Percentiles rank a stretch among this genome's conserved stretches.
phyloP scores from a whole-genome alignment of 106 monocot species.

The Acorus calamus region DNA sequence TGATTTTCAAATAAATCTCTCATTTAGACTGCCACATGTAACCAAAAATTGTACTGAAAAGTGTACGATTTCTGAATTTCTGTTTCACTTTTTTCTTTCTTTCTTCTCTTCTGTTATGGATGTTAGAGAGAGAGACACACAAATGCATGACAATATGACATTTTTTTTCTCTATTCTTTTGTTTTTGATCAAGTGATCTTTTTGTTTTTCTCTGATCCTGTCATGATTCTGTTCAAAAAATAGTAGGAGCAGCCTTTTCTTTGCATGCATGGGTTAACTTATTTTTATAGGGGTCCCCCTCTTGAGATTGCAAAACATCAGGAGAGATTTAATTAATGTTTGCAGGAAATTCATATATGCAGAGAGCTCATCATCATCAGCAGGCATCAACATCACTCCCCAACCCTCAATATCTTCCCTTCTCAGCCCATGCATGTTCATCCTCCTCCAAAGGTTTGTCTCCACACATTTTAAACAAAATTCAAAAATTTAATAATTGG shows the following conservation, averaged over 20 bases:
- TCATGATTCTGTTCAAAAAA: too few species aligned
- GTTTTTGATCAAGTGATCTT: too few species aligned
- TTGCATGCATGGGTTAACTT: too few species aligned
- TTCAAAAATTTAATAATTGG: too few species aligned
- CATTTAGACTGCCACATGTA: slow-evolving; percentile 32
- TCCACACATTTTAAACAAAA: too few species aligned
- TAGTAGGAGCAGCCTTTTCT: too few species aligned
- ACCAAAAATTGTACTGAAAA: slow-evolving; percentile 20
- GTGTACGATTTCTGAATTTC: slow-evolving; percentile 10
- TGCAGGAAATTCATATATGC: slow-evolving; percentile 60
- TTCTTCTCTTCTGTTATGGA: neutral
- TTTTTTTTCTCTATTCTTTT: too few species aligned
- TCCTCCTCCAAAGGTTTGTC: slow-evolving; percentile 48
- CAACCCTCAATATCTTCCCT: slow-evolving; percentile 69
- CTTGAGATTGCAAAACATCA: slow-evolving; percentile 9
- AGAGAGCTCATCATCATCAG: slow-evolving; percentile 23
- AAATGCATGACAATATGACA: too few species aligned
- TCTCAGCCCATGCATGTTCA: slow-evolving; percentile 82
- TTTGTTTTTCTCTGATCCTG: too few species aligned
- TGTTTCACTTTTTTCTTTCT: neutral
- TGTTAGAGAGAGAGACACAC: too few species aligned
- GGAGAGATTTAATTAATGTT: slow-evolving; percentile 24
- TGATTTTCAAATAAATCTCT: neutral
- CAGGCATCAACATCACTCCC: too few species aligned
- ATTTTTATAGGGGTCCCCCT: too few species aligned